These are phyloP conservation scores for Hortaea werneckii DNA, from an alignment of 2,329 filamentous ascomycete genomes.

Conservation along the genomic window DNA sequence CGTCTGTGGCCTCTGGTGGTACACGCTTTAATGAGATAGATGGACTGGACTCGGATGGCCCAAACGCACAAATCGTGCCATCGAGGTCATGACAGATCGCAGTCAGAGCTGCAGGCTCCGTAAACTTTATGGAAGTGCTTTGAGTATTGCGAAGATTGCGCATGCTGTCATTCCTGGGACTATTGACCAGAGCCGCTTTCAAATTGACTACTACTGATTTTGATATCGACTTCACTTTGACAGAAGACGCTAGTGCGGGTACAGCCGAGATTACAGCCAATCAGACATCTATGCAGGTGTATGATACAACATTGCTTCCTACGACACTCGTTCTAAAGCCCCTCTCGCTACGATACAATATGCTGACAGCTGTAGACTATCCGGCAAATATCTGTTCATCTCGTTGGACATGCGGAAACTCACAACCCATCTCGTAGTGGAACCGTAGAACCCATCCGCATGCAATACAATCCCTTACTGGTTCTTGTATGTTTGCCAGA, in stretches of 20 bases:
- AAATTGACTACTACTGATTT: not conserved
- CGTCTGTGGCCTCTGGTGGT: constrained; percentile 30
- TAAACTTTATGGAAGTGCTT: constrained; percentile 31
- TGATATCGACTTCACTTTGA: not conserved
- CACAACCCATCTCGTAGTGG: too few species aligned
- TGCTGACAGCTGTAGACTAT: too few species aligned
- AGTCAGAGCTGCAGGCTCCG: constrained; percentile 21
- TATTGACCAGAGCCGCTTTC: not conserved
- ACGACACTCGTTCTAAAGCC: too few species aligned
- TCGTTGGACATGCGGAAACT: too few species aligned
- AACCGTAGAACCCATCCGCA: too few species aligned
- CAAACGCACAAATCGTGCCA: constrained; percentile 74
- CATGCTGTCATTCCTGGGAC: constrained; percentile 46
- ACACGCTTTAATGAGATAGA: constrained; percentile 62
- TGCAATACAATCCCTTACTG: too few species aligned
- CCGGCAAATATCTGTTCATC: too few species aligned
- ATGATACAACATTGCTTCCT: not conserved
- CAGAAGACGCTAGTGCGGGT: constrained; percentile 6
- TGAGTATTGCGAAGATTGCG: constrained; percentile 76
- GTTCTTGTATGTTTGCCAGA: constrained; percentile 61
- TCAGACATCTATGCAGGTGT: not conserved
- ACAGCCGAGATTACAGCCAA: constrained; percentile 8
- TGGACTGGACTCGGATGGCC: constrained; percentile 59
- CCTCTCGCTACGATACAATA: too few species aligned
- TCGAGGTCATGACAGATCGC: constrained; percentile 78